Evolutionary conservation across 805 yeast species (phyloP), one percentile per base, ranked within the genome.

Genomic region (Saturnispora zaruensis): DNA sequence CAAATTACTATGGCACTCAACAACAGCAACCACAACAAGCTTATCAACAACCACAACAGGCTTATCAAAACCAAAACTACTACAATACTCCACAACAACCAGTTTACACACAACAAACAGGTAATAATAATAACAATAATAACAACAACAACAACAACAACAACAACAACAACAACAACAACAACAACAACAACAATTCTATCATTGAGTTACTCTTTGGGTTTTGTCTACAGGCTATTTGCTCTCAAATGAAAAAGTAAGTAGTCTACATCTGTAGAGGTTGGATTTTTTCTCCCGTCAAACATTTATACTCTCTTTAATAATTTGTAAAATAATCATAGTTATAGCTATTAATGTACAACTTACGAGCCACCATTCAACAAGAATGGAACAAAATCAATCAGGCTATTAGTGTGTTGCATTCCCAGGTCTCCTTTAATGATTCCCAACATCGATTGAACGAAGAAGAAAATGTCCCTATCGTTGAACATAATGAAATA

Each of bases 31-130:
- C 58, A 44, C 62, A 55, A 36, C 58, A 55, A 11, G 36, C 36
- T 33, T 45, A 51, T 16, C 53, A 55, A 21, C 57, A 57, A 32
- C 58, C 63, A 34, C 55, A 58, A 40, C 67, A 60, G 24, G 55
- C 55, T 28, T 63, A 64, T 28, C 40, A 36, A 36, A 36, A 36
- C 20, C 62, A 57, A 34, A 60, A 57, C 14, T 61, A 61, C 41
- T 65, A 62, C 40, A 57, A 62, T 32, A 64, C 66, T 18, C 62
- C 60, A 5, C 67, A 64, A 45, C 67, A 66, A 42, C 68, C 64
- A 45, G 58, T 59, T 20, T 60, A 63, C 40, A 62, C 57, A 43
- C 56, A 57, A 46, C 53, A 60, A 16, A n/a, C 18, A 20, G 40
- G 45, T 58, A 58, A 45, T 55, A 54, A 25, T 53, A 59, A 34